Base-by-base conservation (phyloP, 2,329 filamentous ascomycete genomes). In the Penicillium sclerotigenum region DNA sequence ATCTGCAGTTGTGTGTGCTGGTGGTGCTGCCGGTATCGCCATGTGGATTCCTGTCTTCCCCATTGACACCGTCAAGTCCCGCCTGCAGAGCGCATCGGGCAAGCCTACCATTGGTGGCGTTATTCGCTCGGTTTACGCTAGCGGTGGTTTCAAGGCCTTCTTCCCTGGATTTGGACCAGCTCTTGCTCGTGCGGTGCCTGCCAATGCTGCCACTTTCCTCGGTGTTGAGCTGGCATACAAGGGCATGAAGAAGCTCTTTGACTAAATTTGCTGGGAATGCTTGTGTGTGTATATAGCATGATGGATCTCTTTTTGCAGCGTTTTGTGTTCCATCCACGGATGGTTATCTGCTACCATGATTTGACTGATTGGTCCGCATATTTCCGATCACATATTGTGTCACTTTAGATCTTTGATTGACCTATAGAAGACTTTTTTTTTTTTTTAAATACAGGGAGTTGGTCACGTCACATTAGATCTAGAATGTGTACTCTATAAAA, bases 31-130 rank as follows among this genome's bases (percentile, higher is more conserved):
- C 0, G 94, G 94, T 70, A 85, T 99, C 26, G 94, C 94, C 60
- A 99, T 99, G 94, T 99, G 94, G 94, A 94, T 97, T 65, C 92
- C 94, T 52, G 92, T 99, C 40, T 99, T 99, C 83, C 94, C 94
- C 22, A 83, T 99, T 62, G 94, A 99, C 71, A 99, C 94, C 0
- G 87, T 99, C 78, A 99, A 99, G 84, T 92, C 88, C 61, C 82
- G 92, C 36, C 78, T 99, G 72, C 94, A 99, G 81, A 96, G 90
- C 41, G 91, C 91, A 40, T 89, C 94, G 69, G 91, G 91, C 47
- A 88, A 88, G 65, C 87, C 91, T 47, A 90, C 88, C 0, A 85
- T 99, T 49, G 83, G 86, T 16, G 87, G 89, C 8, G 90, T 94
- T 31, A 84, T 99, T 49, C 82, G 84, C 62, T 85, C 91, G 52